These are phyloP conservation scores for Alternaria infectoria DNA, from an alignment of 2,329 filamentous ascomycete species.

Conservation along the genomic window DNA sequence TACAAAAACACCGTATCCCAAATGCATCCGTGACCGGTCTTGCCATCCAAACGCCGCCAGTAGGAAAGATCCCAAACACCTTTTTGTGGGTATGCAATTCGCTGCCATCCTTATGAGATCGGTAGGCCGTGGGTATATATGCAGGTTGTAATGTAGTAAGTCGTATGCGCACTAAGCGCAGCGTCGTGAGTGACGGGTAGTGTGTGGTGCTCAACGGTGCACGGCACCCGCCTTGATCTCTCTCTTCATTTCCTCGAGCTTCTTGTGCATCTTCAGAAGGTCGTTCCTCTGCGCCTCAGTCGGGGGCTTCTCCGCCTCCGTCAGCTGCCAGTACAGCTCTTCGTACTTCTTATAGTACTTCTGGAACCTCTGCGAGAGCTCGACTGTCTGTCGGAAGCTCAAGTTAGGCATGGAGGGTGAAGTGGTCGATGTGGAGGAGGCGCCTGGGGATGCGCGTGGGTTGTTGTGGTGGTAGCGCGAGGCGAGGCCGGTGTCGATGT, in stretches of 20 bases:
- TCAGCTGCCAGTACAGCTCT: slow-evolving; percentile 59
- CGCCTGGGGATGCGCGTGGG: slow-evolving; percentile 41
- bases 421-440: slow-evolving; percentile 43
- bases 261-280: slow-evolving; percentile 61
- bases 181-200: slow-evolving; percentile 2
- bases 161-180: slow-evolving; percentile 15
- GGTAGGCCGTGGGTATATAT: slow-evolving; percentile 28
- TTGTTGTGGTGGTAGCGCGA: slow-evolving; percentile 45
- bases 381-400: slow-evolving; percentile 54
- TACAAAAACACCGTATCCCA: slow-evolving; percentile 16
- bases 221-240: slow-evolving; percentile 57
- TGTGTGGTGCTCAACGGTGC: slow-evolving; percentile 26
- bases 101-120: slow-evolving; percentile 13
- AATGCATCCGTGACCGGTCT: slow-evolving; percentile 14
- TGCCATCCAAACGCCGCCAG: slow-evolving; percentile 10
- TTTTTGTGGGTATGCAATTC: slow-evolving; percentile 26
- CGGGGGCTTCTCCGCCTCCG: slow-evolving; percentile 51
- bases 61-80: slow-evolving; percentile 17
- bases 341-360: slow-evolving; percentile 65
- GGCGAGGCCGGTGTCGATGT: slow-evolving; percentile 42
- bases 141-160: slow-evolving; percentile 22
- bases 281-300: slow-evolving; percentile 58
- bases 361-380: slow-evolving; percentile 61
- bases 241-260: slow-evolving; percentile 63
- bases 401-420: slow-evolving; percentile 43